Conservation (phyloP, 805 yeast species). For the Zygosaccharomyces bailii region DNA sequence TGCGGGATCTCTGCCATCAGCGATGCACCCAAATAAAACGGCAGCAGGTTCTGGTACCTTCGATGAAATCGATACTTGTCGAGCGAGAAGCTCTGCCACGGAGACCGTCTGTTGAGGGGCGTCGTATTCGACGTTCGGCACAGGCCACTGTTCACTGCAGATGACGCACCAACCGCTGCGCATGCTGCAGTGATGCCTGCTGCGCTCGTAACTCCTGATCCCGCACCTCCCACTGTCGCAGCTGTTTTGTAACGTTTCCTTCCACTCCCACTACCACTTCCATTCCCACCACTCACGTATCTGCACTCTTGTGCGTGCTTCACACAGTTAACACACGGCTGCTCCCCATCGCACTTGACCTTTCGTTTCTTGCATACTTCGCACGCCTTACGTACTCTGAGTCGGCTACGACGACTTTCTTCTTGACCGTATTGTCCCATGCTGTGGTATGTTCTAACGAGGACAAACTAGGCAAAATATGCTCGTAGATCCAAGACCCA, state of each 20-base stretch:
- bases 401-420: slow-evolving; percentile 8
- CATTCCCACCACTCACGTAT: slow-evolving; percentile 8
- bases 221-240: no score
- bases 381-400: slow-evolving; percentile 28
- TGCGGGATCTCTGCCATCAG: slow-evolving; percentile 36
- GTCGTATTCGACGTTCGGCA: no score
- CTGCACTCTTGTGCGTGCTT: slow-evolving; percentile 16
- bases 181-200: neutral
- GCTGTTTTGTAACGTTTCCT: neutral
- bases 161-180: neutral
- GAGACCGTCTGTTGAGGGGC: slow-evolving; percentile 13
- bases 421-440: slow-evolving; percentile 1
- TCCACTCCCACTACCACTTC: neutral
- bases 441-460: no score
- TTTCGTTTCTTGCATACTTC: slow-evolving; percentile 25
- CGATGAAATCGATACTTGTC: slow-evolving; percentile 48
- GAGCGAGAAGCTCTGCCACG: slow-evolving; percentile 34
- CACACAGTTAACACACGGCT: slow-evolving; percentile 24
- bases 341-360: slow-evolving; percentile 27
- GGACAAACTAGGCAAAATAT: no score
- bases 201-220: no score
- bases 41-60: slow-evolving; percentile 44
- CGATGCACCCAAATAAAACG: slow-evolving; percentile 39
- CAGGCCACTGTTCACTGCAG: no score
- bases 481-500: no score